Evolutionary conservation across 2,329 filamentous ascomycete species (phyloP).

Genomic region (Setomelanomma holmii): DNA sequence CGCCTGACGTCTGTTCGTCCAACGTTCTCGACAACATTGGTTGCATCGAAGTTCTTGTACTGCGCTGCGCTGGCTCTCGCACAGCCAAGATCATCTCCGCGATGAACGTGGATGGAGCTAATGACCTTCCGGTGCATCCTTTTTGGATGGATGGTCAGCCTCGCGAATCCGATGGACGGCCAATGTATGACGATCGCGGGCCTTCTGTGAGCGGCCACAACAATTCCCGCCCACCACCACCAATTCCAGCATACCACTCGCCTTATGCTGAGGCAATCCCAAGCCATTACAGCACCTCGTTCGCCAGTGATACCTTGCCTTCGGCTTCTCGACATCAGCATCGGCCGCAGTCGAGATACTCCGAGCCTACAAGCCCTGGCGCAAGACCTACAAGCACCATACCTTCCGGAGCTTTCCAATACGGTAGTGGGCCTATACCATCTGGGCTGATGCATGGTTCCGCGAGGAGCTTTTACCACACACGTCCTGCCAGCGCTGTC

Average conservation of each 20-base stretch:
- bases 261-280: slow-evolving; percentile 21
- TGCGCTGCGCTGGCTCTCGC: slow-evolving; percentile 49
- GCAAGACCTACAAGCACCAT: slow-evolving; percentile 7
- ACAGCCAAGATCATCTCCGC: slow-evolving; percentile 20
- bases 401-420: slow-evolving; percentile 25
- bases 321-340: background rate
- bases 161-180: background rate
- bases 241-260: slow-evolving; percentile 11
- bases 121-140: slow-evolving; percentile 22
- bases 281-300: slow-evolving; percentile 5
- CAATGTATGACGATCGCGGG: slow-evolving; percentile 25
- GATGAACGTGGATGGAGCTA: slow-evolving; percentile 40
- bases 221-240: slow-evolving; percentile 8
- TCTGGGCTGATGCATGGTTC: background rate
- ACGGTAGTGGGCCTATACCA: slow-evolving; percentile 38
- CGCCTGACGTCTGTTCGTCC: slow-evolving; percentile 37
- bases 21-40: slow-evolving; percentile 51
- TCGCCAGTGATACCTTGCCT: background rate
- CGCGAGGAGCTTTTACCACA: slow-evolving; percentile 3
- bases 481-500: background rate
- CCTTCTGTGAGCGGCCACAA: slow-evolving; percentile 2
- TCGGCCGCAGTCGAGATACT: slow-evolving; percentile 9
- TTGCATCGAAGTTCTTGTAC: slow-evolving; percentile 57
- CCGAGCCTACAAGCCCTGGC: slow-evolving; percentile 16
- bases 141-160: slow-evolving; percentile 25